Percentiles rank a stretch among this genome's conserved stretches.
phyloP scores from a whole-genome alignment of 371 early-diverging fungal species.

The Mucor circinelloides region DNA sequence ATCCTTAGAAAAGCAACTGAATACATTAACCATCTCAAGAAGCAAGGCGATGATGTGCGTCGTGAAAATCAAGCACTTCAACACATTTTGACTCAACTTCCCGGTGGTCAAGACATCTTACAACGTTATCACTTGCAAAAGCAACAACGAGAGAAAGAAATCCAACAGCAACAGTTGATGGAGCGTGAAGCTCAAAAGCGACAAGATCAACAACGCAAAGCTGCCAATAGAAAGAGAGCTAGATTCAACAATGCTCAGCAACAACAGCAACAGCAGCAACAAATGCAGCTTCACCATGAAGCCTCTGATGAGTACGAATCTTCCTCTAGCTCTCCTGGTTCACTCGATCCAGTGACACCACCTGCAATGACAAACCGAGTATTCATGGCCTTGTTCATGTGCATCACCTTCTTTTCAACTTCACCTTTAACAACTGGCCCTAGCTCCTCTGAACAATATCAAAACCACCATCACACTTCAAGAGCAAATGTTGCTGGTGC shows the following conservation, averaged over 20 bases:
- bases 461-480: constrained; percentile 42
- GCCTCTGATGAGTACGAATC: constrained; percentile 32
- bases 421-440: constrained; percentile 47
- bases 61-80: constrained; percentile 56
- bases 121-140: constrained; percentile 33
- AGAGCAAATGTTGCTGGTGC: constrained; percentile 8
- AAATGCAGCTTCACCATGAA: constrained; percentile 17
- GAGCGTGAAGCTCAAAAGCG: constrained; percentile 32
- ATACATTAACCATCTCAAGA: constrained; percentile 78
- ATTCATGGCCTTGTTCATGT: constrained; percentile 55
- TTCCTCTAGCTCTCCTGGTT: constrained; percentile 28
- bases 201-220: constrained; percentile 28
- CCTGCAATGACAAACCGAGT: constrained; percentile 38
- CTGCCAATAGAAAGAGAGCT: constrained; percentile 22
- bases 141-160: constrained; percentile 37
- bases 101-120: constrained; percentile 57
- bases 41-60: constrained; percentile 48
- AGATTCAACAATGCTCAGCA: constrained; percentile 43
- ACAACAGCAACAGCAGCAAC: constrained; percentile 40
- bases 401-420: constrained; percentile 46
- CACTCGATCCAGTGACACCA: constrained; percentile 18
- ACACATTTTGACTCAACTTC: constrained; percentile 51
- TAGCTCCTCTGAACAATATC: constrained; percentile 35
- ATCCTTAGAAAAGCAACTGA: constrained; percentile 88
- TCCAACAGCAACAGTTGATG: constrained; percentile 23